Percentiles rank a stretch among this genome's conserved stretches.
Conservation (phyloP, 192 early-diverging fungal genomes). For the Phlyctochytrium planicorne region DNA sequence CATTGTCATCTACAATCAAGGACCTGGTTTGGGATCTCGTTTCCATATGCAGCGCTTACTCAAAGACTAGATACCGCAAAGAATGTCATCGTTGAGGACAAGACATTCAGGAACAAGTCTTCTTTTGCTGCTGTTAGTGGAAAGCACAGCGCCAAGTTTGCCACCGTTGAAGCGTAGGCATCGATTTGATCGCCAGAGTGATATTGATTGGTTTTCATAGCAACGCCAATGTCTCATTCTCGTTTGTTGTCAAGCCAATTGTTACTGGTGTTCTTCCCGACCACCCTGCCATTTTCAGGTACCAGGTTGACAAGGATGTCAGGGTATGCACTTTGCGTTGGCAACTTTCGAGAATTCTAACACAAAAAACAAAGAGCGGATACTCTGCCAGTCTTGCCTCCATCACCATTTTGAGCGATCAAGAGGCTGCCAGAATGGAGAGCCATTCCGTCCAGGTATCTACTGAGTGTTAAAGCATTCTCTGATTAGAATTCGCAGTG, state of each 20-base stretch:
- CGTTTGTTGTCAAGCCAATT: not conserved
- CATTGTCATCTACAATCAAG: not conserved
- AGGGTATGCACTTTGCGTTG: not conserved
- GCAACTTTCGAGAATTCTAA: too few species aligned
- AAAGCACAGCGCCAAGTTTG: slow-evolving; percentile 1
- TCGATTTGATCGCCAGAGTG: not conserved
- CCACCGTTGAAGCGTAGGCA: not conserved
- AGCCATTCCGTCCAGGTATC: not conserved
- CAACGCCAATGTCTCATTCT: not conserved
- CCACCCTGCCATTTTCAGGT: not conserved
- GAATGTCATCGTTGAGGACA: not conserved
- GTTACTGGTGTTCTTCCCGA: not conserved
- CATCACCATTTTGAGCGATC: not conserved
- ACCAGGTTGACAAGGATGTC: not conserved
- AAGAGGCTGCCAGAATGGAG: not conserved
- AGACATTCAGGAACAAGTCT: not conserved
- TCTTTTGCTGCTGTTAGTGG: not conserved
- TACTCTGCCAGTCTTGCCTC: not conserved
- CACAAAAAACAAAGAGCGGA: too few species aligned
- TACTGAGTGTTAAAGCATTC: too few species aligned
- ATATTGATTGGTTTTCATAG: not conserved
- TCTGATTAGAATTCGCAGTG: too few species aligned
- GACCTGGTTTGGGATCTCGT: not conserved
- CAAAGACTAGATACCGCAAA: not conserved
- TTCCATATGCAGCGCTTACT: too few species aligned